Conservation (phyloP, 2,329 filamentous ascomycete species). For the Curvularia eragrostidis region DNA sequence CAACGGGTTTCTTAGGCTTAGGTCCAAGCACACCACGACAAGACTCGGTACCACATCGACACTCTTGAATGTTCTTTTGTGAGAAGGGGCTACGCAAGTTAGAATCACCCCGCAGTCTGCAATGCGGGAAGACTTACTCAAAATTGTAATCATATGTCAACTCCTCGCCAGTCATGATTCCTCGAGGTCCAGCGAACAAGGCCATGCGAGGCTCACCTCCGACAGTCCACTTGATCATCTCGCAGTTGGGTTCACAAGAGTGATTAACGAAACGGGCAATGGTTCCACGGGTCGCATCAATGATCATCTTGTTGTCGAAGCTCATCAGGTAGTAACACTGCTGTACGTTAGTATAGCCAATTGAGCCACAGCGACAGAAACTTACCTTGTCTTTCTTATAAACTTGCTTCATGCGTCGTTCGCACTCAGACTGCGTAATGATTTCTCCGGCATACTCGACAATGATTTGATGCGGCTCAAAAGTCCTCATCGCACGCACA, state of each 20-base stretch:
- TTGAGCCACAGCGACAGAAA: not conserved
- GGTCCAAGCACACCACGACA: constrained; percentile 69
- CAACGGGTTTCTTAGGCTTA: constrained; percentile 57
- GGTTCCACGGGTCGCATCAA: constrained; percentile 93
- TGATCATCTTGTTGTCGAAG: constrained; percentile 98
- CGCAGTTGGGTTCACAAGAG: constrained; percentile 93
- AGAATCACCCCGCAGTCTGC: constrained; percentile 7
- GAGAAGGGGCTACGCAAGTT: constrained; percentile 51
- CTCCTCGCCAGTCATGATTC: constrained; percentile 94
- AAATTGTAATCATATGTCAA: constrained; percentile 92
- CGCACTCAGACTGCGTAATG: constrained; percentile 92
- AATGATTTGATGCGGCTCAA: constrained; percentile 90
- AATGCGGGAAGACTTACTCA: constrained; percentile 56
- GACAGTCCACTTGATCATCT: constrained; percentile 98
- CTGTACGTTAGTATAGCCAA: constrained; percentile 24
- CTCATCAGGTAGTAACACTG: constrained; percentile 99
- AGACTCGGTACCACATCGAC: constrained; percentile 65
- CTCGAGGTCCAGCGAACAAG: constrained; percentile 86
- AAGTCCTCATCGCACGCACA: constrained; percentile 87
- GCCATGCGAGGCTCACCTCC: constrained; percentile 94
- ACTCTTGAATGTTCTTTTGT: constrained; percentile 68
- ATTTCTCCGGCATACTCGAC: constrained; percentile 99
- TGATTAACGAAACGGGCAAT: constrained; percentile 99
- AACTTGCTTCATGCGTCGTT: constrained; percentile 87
- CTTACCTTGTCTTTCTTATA: constrained; percentile 93